Evolutionary conservation across 2,329 filamentous ascomycete genomes (phyloP).

Genomic region (Penicillium sp.): DNA sequence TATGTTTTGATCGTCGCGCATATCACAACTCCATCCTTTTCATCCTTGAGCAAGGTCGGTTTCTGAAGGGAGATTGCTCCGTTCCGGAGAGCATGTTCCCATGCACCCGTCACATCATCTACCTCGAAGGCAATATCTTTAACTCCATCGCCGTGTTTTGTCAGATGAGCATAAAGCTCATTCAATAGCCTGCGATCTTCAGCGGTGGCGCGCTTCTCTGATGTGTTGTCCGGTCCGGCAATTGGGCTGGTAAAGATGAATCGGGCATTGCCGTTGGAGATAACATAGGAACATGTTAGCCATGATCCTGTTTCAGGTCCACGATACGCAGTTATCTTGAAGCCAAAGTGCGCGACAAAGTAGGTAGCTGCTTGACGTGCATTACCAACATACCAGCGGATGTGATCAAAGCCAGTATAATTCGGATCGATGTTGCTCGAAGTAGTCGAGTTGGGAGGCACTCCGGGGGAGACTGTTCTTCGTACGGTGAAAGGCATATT

Average conservation of each 20-base stretch:
- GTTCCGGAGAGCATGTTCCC: too few relatives aligned
- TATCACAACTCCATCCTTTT: conserved; percentile 59
- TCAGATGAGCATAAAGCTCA: conserved; percentile 78
- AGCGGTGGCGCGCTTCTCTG: conserved; percentile 48
- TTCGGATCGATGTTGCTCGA: conserved; percentile 27
- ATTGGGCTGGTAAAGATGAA: conserved; percentile 86
- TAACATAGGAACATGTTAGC: conserved; percentile 81
- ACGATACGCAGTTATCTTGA: conserved; percentile 76
- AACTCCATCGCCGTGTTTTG: conserved; percentile 84
- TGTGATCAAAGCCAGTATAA: conserved; percentile 73
- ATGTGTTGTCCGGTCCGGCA: conserved; percentile 56
- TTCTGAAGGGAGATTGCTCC: too few relatives aligned
- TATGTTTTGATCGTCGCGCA: conserved; percentile 81
- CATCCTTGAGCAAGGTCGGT: conserved; percentile 68
- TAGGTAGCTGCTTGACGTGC: conserved; percentile 88
- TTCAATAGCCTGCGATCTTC: conserved; percentile 66
- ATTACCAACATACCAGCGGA: conserved; percentile 93
- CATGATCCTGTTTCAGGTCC: conserved; percentile 84
- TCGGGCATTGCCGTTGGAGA: conserved; percentile 73
- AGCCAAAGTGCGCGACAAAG: conserved; percentile 82
- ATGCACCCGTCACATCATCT: conserved; percentile 71
- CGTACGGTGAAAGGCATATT: too few relatives aligned
- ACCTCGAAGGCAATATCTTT: conserved; percentile 90
- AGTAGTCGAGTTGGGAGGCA: too few relatives aligned
- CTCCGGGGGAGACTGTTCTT: too few relatives aligned